phyloP scores from a whole-genome alignment of 2,329 filamentous ascomycete species.

The Calcarisporium arbuscula region DNA sequence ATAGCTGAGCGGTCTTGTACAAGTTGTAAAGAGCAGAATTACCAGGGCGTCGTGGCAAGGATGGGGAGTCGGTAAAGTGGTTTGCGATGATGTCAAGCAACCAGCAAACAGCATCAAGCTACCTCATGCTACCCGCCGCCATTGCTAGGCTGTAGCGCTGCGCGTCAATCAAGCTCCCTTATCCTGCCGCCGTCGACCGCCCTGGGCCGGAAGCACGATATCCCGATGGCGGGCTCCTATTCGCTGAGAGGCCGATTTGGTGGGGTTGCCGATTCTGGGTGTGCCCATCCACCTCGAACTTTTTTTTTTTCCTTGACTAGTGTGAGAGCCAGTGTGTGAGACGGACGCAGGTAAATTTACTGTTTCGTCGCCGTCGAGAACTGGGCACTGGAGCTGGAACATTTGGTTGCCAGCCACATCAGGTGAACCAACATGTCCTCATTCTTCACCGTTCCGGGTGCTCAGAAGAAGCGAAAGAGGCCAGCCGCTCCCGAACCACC shows the following conservation, averaged over 20 bases:
- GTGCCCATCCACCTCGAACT: constrained; percentile 24
- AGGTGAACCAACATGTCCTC: constrained; percentile 65
- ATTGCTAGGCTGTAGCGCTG: constrained; percentile 30
- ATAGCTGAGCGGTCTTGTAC: no score
- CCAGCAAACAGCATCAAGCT: constrained; percentile 21
- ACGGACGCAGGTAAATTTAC: constrained; percentile 16
- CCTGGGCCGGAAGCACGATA: constrained; percentile 24
- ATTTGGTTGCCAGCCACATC: constrained; percentile 1
- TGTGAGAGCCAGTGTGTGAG: constrained; percentile 20
- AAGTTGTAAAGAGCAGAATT: no score
- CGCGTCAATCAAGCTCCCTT: constrained; percentile 25
- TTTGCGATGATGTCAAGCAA: constrained; percentile 15
- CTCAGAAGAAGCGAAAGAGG: constrained; percentile 87
- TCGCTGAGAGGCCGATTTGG: constrained; percentile 11
- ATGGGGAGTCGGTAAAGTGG: no score
- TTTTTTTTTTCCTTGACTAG: constrained; percentile 29
- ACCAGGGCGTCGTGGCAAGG: no score
- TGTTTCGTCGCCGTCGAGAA: no score
- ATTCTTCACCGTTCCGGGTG: constrained; percentile 86
- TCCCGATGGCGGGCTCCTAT: constrained; percentile 16
- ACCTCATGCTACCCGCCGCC: constrained; percentile 1
- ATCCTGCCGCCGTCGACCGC: constrained; percentile 29
- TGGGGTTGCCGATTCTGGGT: constrained; percentile 15
- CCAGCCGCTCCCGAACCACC: constrained; percentile 45
- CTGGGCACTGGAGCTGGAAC: constrained; percentile 14